phyloP scores from a whole-genome alignment of 495 filamentous ascomycete species.

The Penicillium coffeae region DNA sequence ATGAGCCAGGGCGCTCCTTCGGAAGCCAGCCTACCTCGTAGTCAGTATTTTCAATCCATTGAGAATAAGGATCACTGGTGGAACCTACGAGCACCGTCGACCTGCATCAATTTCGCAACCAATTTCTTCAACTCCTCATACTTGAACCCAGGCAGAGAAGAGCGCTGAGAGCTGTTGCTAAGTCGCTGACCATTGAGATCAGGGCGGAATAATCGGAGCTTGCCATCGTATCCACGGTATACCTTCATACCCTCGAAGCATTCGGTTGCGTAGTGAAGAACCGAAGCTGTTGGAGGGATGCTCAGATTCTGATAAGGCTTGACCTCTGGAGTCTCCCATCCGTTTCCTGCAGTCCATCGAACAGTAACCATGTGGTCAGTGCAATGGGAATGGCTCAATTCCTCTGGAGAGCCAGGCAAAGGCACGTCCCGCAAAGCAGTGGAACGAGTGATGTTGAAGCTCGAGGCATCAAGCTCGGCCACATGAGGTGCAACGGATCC shows the following conservation, averaged over 20 bases:
- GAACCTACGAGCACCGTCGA: conserved; percentile 40
- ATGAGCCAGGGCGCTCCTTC: conserved; percentile 52
- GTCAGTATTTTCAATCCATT: conserved; percentile 11
- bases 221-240: conserved; percentile 78
- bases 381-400: conserved; percentile 54
- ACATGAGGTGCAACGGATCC: conserved; percentile 31
- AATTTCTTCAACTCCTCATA: conserved; percentile 69
- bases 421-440: conserved; percentile 66
- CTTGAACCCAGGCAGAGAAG: conserved; percentile 74
- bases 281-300: conserved; percentile 80
- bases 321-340: conserved; percentile 77
- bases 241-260: conserved; percentile 91
- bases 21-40: conserved; percentile 67
- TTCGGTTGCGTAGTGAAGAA: conserved; percentile 86
- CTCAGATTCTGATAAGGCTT: conserved; percentile 75
- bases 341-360: conserved; percentile 59
- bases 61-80: neutral
- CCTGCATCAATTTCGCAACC: conserved; percentile 61
- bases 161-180: conserved; percentile 63
- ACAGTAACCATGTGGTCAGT: conserved; percentile 90
- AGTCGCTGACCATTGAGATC: conserved; percentile 73
- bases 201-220: conserved; percentile 81
- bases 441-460: conserved; percentile 64
- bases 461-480: conserved; percentile 66
- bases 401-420: conserved; percentile 49